phyloP scores from a whole-genome alignment of 2,329 filamentous ascomycete genomes.

The Cryphonectria naterciae region DNA sequence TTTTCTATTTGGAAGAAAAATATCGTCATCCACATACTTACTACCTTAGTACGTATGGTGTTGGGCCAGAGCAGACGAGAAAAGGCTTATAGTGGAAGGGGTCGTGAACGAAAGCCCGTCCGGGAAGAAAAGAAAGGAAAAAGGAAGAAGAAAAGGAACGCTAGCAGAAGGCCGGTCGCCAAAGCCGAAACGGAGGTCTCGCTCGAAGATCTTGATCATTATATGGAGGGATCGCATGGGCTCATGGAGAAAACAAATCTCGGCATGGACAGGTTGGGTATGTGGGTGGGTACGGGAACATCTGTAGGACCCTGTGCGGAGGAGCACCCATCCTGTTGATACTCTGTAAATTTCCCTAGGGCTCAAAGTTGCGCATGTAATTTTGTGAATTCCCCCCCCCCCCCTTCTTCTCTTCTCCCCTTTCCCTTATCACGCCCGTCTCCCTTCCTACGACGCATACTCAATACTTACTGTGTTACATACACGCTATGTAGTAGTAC shows the following conservation, averaged over 20 bases:
- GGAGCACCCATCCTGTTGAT: constrained; percentile 14
- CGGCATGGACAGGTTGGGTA: constrained; percentile 19
- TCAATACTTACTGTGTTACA: not conserved
- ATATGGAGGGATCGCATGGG: constrained; percentile 18
- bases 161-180: not conserved
- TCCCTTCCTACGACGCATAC: not conserved
- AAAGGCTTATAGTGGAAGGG: not conserved
- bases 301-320: constrained; percentile 1
- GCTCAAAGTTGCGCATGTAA: constrained; percentile 26
- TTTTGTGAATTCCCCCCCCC: not conserved
- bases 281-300: constrained; percentile 26
- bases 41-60: not conserved
- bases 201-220: not conserved
- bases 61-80: not conserved
- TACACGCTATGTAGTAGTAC: not conserved
- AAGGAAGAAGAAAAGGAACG: not conserved
- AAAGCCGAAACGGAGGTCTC: not conserved
- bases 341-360: constrained; percentile 23
- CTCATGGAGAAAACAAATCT: constrained; percentile 23
- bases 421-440: not conserved
- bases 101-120: not conserved
- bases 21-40: no score
- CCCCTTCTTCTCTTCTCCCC: not conserved
- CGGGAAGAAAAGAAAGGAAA: not conserved
- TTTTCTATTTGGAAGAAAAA: not conserved